These are phyloP conservation scores for Climacium dendroides DNA, from an alignment of 225 moss, liverwort and hornwort genomes.

Conservation along the genomic window DNA sequence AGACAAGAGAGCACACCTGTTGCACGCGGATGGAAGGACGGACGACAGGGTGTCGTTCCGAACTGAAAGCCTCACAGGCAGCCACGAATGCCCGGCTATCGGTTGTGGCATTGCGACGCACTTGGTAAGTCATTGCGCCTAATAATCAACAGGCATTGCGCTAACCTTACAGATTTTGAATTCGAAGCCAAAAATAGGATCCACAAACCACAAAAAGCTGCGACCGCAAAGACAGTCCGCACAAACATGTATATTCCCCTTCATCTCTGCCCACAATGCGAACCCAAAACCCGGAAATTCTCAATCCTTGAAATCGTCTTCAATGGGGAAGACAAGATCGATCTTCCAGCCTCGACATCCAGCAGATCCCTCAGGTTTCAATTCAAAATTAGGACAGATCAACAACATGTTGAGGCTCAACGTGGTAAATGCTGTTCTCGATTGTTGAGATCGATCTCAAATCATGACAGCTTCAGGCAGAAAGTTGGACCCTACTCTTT, in stretches of 20 bases:
- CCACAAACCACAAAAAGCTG: not conserved
- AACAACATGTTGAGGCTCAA: not conserved
- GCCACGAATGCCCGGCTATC: conserved; percentile 55
- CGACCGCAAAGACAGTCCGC: not conserved
- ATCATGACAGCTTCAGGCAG: not conserved
- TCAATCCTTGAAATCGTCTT: not conserved
- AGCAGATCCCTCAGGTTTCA: not conserved
- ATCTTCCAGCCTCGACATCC: not conserved
- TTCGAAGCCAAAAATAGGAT: not conserved
- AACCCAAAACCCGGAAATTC: not conserved
- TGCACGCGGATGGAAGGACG: conserved; percentile 29
- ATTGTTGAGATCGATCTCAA: not conserved
- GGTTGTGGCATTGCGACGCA: conserved; percentile 38
- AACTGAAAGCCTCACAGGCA: conserved; percentile 38
- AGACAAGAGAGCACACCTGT: conserved; percentile 19
- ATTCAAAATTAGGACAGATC: not conserved
- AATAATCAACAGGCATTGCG: conserved; percentile 8
- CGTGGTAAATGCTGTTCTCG: not conserved
- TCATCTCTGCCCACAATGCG: not conserved
- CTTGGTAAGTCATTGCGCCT: not conserved
- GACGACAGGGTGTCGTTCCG: conserved; percentile 28
- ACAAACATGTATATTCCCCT: not conserved
- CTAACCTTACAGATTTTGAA: not conserved
- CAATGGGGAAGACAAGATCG: not conserved
- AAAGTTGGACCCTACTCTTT: not conserved